Conservation (phyloP, 371 early-diverging fungal genomes). For the Globomyces sp. region DNA sequence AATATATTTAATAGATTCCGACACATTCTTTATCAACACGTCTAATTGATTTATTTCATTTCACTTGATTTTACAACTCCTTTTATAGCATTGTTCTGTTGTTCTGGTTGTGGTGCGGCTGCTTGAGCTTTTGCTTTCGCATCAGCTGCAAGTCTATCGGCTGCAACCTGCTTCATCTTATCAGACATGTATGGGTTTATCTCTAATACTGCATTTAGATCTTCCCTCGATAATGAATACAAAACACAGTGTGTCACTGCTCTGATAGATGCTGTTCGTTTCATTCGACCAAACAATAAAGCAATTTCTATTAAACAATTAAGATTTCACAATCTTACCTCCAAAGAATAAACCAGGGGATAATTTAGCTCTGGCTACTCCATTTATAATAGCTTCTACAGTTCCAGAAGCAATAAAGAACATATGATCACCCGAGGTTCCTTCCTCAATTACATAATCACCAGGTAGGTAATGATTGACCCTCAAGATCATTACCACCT, state of each 20-base stretch:
- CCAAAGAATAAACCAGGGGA: constrained; percentile 18
- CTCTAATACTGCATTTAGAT: neutral
- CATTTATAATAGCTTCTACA: constrained; percentile 19
- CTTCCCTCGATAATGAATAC: constrained; percentile 18
- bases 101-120: neutral
- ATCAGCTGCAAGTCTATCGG: constrained; percentile 4
- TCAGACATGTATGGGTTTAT: constrained; percentile 7
- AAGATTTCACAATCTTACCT: neutral
- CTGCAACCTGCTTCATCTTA: constrained; percentile 1
- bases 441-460: constrained; percentile 24
- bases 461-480: constrained; percentile 23
- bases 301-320: constrained; percentile 18
- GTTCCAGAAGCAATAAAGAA: constrained; percentile 24
- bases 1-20: too few species aligned
- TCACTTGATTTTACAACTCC: neutral
- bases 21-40: too few species aligned
- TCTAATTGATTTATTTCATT: neutral
- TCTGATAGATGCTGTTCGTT: constrained; percentile 24
- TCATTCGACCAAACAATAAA: constrained; percentile 23
- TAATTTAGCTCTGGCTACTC: constrained; percentile 4
- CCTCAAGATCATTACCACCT: constrained; percentile 17
- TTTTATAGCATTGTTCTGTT: neutral
- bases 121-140: neutral
- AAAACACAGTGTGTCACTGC: constrained; percentile 20
- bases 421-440: constrained; percentile 27